Base-by-base conservation (phyloP, 495 filamentous ascomycete species). In the Penicilliopsis zonata region DNA sequence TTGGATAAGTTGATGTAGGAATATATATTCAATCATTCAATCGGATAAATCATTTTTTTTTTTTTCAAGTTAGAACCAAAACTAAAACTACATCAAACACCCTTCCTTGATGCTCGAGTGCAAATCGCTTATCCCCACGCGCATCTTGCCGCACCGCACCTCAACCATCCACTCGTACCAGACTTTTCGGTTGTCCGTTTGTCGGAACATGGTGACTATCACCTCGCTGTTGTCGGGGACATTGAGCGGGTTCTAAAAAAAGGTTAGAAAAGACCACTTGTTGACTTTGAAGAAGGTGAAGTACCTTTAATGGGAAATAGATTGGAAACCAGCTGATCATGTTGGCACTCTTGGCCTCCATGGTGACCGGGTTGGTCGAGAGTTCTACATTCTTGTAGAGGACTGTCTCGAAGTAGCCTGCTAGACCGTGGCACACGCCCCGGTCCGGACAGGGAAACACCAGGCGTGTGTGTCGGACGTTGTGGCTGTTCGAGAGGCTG, bases 321-420 rank as follows among this genome's bases (percentile, higher is more conserved):
- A 96, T 95, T 6, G 90, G 90, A 55, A 99, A 99, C 90, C 90
- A 99, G 44, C 82, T 88, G 35, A 94, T 90, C 90, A 96, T 96
- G 41, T 85, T 81, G 43, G 79, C 76, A 58, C 86, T 94, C 70
- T 96, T 95, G 31, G 63, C 65, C 30, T 86, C 82, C 63, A 95
- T 95, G 24, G 77, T 86, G 33, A 92, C 82, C 5, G 92, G 90
- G 53, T 92, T 79, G 12, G 83, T 99, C 38, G 84, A 92, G 24
- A 99, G 59, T 59, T 95, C 90, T 4, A 95, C 69, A 35, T 71
- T 75, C 3, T 61, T 61, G 44, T 95, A 99, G 21, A 99, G 64
- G 23, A 90, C 80, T 2, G 83, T 80, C 63, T 99, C 90, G 50
- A 99, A 99, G 47, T 94, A 99, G 0, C 92, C 90, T 1, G 74